A percentile compares a stretch with the other conserved stretches of the same genome.
phyloP scores from a whole-genome alignment of 192 early-diverging fungal genomes.

The Lunasporangiospora selenospora region DNA sequence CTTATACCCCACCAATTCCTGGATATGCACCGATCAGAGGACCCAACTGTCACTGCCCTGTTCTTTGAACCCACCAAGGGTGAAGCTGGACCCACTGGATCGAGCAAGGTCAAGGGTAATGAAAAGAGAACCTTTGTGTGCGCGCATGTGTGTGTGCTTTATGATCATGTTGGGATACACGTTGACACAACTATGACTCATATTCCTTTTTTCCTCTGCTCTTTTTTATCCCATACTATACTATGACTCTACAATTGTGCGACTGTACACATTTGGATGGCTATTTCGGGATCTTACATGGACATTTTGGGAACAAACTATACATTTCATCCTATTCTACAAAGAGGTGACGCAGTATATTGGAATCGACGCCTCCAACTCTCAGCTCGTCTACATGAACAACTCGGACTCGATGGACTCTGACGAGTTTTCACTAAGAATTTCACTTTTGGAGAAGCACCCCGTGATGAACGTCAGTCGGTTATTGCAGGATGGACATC shows the following conservation, averaged over 20 bases:
- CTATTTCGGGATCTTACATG: too few relatives aligned
- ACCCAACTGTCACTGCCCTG: constrained; percentile 81
- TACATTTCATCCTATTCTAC: too few relatives aligned
- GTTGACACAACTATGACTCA: too few relatives aligned
- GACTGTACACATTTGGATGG: too few relatives aligned
- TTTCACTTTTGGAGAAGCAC: constrained; percentile 72
- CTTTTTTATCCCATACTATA: neutral
- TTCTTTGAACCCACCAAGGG: constrained; percentile 82
- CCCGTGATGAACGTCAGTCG: constrained; percentile 81
- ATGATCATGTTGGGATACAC: neutral
- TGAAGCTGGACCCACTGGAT: constrained; percentile 68
- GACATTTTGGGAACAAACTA: too few relatives aligned
- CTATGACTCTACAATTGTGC: too few relatives aligned
- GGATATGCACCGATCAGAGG: constrained; percentile 80
- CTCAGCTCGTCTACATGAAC: constrained; percentile 55
- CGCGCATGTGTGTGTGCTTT: neutral
- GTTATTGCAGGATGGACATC: constrained; percentile 87
- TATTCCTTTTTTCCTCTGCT: neutral
- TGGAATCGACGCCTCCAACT: constrained; percentile 54
- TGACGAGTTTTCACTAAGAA: constrained; percentile 51
- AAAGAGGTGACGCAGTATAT: constrained; percentile 54
- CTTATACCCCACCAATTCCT: constrained; percentile 83
- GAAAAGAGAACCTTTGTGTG: constrained; percentile 16
- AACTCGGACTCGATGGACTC: constrained; percentile 42
- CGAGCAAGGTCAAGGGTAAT: constrained; percentile 53